Conservation (phyloP, 2,329 filamentous ascomycete genomes). For the Bimuria novae-zelandiae region DNA sequence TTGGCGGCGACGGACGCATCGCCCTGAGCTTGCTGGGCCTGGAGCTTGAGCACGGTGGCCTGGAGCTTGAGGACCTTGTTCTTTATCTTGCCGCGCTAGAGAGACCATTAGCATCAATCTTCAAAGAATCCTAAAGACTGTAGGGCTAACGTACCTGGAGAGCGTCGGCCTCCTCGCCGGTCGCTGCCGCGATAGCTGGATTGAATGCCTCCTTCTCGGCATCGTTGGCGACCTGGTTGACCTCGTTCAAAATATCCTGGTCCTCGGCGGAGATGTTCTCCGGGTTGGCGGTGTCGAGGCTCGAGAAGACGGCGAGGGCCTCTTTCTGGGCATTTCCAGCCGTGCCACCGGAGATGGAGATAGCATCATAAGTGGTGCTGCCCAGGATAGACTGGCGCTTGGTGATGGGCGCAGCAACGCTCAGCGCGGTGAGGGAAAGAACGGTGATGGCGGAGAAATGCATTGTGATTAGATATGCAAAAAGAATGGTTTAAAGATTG, state of each 20-base stretch:
- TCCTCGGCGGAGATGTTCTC: slow-evolving; percentile 55
- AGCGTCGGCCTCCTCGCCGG: slow-evolving; percentile 50
- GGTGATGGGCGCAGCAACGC: slow-evolving; percentile 29
- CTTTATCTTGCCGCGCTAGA: slow-evolving; percentile 62
- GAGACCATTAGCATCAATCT: not conserved
- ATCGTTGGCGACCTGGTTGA: slow-evolving; percentile 58
- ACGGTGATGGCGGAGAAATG: slow-evolving; percentile 33
- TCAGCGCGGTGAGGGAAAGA: slow-evolving; percentile 33
- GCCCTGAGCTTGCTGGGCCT: slow-evolving; percentile 60
- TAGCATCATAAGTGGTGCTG: slow-evolving; percentile 43
- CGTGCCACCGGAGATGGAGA: slow-evolving; percentile 57
- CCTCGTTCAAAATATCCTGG: slow-evolving; percentile 57
- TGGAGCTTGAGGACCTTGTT: slow-evolving; percentile 65
- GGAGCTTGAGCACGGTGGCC: slow-evolving; percentile 56
- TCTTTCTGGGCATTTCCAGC: slow-evolving; percentile 60
- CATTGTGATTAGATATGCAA: slow-evolving; percentile 25
- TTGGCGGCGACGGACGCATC: slow-evolving; percentile 52
- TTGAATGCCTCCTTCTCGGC: slow-evolving; percentile 62
- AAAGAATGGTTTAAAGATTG: not conserved
- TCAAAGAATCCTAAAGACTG: not conserved
- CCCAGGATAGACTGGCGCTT: slow-evolving; percentile 34
- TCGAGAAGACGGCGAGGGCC: slow-evolving; percentile 60
- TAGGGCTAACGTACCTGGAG: slow-evolving; percentile 36
- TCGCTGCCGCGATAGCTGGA: slow-evolving; percentile 56
- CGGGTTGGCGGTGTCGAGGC: slow-evolving; percentile 54